Evolutionary conservation across 169 alveolate species (phyloP), one percentile per base, ranked within the genome.

Genomic region (Cryptosporidium xiaoi): DNA sequence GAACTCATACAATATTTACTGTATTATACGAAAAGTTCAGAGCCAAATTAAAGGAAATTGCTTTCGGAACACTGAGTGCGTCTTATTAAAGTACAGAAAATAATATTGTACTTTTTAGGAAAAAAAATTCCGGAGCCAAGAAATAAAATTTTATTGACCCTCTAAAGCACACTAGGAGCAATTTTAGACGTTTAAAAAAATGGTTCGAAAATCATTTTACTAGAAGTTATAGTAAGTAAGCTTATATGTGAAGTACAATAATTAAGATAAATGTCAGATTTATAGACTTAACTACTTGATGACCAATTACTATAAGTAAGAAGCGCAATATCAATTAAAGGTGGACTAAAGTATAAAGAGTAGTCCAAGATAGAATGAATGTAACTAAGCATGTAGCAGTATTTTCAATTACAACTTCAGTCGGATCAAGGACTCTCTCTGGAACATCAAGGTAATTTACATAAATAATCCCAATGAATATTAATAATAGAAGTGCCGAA

Each of bases 401-500:
- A 60, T 77, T 77, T 60, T 77, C 87, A 34, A 77, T 46, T n/a
- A 77, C 65, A 12, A 77, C 50, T 60, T 77, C 87, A 20, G 77
- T 77, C 7, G 87, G 87, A n/a, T 77, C 87, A 27, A 77, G 51
- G n/a, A 77, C 56, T 62, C 87, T 77, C 29, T 77, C 87, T 5
- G 87, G 87, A 13, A 77, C 40, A 60, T 77, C 71, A 3, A 77
- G 36, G n/a, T 27, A 40, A 44, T 77, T 77, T 1, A 77, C 55
- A 40, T 77, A 77, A 5, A 48, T 40, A 48, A 40, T 56, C 12
- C 87, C 87, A 44, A 77, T 77, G n/a, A 77, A 77, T 58, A 77
- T 56, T 50, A 77, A 40, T 6, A 58, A 33, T 2, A 77, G 71
- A 20, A 77, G 15, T 44, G 87, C 64, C 13, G 87, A 77, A 60